These are phyloP conservation scores for Poa annua DNA, from an alignment of 176 grass and related monocot genomes.

Conservation along the genomic window DNA sequence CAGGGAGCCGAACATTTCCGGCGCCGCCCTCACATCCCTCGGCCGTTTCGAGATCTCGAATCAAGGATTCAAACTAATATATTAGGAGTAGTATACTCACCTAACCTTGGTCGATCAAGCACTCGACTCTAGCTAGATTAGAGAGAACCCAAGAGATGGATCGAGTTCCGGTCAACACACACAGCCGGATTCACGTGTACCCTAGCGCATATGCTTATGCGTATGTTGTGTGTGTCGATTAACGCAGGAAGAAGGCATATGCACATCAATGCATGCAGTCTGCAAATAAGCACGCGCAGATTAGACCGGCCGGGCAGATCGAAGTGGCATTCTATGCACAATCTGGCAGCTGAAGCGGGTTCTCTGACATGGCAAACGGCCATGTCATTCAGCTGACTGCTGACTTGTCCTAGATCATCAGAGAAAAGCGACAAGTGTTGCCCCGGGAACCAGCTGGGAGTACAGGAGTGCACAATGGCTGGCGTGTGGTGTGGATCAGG, in stretches of 20 bases:
- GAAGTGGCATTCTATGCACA: neutral
- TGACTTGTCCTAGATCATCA: neutral
- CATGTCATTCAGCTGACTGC: neutral
- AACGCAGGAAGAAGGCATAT: neutral
- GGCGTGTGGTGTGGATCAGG: neutral
- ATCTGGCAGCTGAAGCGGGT: neutral
- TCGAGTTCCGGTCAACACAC: neutral
- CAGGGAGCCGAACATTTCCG: neutral
- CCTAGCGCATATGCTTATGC: neutral
- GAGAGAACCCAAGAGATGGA: neutral
- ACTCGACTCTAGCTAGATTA: neutral
- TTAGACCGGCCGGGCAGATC: neutral
- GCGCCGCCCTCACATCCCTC: neutral
- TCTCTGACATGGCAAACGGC: neutral
- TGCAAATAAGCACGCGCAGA: neutral
- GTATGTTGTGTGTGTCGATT: neutral
- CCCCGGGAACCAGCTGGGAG: neutral
- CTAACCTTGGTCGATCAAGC: neutral
- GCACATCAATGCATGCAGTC: neutral
- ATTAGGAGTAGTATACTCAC: neutral
- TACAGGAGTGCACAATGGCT: neutral
- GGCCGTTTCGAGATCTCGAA: neutral
- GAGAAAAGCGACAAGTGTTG: neutral
- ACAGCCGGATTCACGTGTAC: slow-evolving; percentile 5
- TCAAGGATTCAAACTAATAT: neutral